Evolutionary conservation across 768 basidiomycete genomes (phyloP).

Genomic region (Mrakia hoshinonis): DNA sequence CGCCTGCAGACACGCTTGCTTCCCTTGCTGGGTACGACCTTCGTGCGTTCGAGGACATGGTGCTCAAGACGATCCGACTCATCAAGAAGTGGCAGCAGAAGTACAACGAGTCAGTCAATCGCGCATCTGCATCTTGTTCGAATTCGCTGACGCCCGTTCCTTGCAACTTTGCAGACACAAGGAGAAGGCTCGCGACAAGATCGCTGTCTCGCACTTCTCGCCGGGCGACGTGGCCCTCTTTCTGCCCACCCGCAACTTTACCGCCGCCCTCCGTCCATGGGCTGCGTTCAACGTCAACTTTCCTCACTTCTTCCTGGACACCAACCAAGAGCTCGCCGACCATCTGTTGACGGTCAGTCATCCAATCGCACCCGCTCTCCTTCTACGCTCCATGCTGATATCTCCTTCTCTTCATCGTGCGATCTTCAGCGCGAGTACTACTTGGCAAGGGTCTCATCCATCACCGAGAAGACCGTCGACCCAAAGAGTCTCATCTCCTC

Average conservation of each 20-base stretch:
- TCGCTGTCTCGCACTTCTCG: slow-evolving; percentile 71
- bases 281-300: slow-evolving; percentile 98
- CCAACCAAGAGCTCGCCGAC: slow-evolving; percentile 74
- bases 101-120: slow-evolving; percentile 62
- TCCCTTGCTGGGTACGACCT: slow-evolving; percentile 55
- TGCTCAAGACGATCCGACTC: slow-evolving; percentile 61
- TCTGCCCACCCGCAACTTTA: slow-evolving; percentile 86
- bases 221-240: slow-evolving; percentile 88
- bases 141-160: background rate
- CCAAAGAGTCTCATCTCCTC: slow-evolving; percentile 13
- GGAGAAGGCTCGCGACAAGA: slow-evolving; percentile 91
- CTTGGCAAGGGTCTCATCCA: slow-evolving; percentile 18
- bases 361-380: too few species aligned
- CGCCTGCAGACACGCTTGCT: background rate
- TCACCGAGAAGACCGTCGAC: slow-evolving; percentile 25
- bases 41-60: slow-evolving; percentile 72
- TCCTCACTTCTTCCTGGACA: slow-evolving; percentile 93
- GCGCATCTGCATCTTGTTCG: background rate
- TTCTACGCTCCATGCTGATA: background rate
- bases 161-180: slow-evolving; percentile 46
- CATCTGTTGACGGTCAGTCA: slow-evolving; percentile 19
- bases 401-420: background rate
- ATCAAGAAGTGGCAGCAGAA: slow-evolving; percentile 95
- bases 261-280: slow-evolving; percentile 70
- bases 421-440: slow-evolving; percentile 23